phyloP scores from a whole-genome alignment of 257 asterid species.

The Ajuga chamaepitys region DNA sequence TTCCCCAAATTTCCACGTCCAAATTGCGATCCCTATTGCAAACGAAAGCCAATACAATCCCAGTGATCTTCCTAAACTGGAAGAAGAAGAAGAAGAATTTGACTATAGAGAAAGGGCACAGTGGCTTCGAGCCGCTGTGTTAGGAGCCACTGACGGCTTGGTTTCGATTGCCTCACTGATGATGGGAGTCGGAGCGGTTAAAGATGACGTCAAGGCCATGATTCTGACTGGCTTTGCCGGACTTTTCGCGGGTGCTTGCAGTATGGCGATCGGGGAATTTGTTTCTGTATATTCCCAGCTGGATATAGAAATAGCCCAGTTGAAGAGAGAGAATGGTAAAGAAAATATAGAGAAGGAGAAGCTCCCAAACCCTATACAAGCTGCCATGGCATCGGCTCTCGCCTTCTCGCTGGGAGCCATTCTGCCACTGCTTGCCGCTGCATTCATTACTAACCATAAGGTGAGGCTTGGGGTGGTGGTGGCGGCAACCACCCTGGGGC shows the following conservation, averaged over 20 bases:
- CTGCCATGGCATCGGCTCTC: constrained; percentile 55
- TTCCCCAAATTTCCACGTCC: constrained; percentile 31
- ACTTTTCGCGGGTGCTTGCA: constrained; percentile 57
- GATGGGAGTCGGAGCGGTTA: constrained; percentile 71
- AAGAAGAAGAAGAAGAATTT: constrained; percentile 3
- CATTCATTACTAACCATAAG: constrained; percentile 35
- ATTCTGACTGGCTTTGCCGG: constrained; percentile 60
- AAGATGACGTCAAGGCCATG: constrained; percentile 46
- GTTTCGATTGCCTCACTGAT: constrained; percentile 57
- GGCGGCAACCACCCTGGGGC: constrained; percentile 43
- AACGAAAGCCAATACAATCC: too few species aligned
- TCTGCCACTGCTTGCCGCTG: constrained; percentile 60
- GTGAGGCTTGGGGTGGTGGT: constrained; percentile 41
- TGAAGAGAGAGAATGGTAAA: constrained; percentile 25
- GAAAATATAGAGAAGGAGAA: constrained; percentile 19
- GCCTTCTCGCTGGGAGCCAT: constrained; percentile 60
- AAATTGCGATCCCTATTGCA: constrained; percentile 25
- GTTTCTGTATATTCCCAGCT: constrained; percentile 61
- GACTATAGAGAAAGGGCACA: constrained; percentile 61
- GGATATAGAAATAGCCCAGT: constrained; percentile 58
- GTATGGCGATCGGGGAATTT: constrained; percentile 85
- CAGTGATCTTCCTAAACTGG: constrained; percentile 7
- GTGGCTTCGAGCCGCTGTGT: constrained; percentile 68
- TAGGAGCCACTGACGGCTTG: constrained; percentile 75
- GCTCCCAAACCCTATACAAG: constrained; percentile 57